phyloP scores from a whole-genome alignment of 2,329 filamentous ascomycete species.

The Alternaria brassicicola region DNA sequence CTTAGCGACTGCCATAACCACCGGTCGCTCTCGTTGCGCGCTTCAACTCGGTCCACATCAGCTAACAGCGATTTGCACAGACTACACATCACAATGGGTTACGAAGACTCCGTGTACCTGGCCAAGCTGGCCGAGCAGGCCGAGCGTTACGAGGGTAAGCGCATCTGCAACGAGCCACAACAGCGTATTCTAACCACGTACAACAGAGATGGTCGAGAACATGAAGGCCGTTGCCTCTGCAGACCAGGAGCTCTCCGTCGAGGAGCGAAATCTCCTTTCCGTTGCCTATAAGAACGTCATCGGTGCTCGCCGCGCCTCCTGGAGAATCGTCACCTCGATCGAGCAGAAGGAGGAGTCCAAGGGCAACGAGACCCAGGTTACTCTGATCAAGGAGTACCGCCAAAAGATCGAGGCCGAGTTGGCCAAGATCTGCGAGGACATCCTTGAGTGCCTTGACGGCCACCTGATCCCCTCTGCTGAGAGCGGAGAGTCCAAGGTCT shows the following conservation, averaged over 20 bases:
- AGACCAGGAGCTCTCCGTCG: constrained; percentile 70
- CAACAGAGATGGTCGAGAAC: constrained; percentile 97
- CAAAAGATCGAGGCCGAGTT: constrained; percentile 98
- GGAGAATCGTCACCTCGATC: constrained; percentile 98
- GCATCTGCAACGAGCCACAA: constrained; percentile 7
- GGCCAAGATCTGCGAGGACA: constrained; percentile 96
- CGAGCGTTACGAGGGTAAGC: constrained; percentile 96
- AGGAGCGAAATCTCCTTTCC: constrained; percentile 96
- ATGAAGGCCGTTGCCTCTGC: constrained; percentile 98
- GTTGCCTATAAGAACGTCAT: constrained; percentile 99
- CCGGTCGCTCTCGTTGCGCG: constrained; percentile 20
- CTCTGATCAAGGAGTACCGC: constrained; percentile 96
- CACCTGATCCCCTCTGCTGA: constrained; percentile 93
- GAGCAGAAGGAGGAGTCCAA: constrained; percentile 99
- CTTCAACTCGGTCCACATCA: constrained; percentile 13
- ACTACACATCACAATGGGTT: constrained; percentile 77
- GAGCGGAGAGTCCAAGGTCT: constrained; percentile 97
- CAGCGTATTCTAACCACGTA: constrained; percentile 22
- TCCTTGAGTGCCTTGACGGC: constrained; percentile 91
- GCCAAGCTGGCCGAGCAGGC: constrained; percentile 99
- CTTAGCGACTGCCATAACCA: constrained; percentile 18
- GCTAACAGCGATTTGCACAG: constrained; percentile 36
- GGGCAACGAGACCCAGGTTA: constrained; percentile 90
- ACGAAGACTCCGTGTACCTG: constrained; percentile 99
- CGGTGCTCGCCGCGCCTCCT: constrained; percentile 92